Evolutionary conservation across 1,139 yeast genomes (phyloP).

Genomic region (Candida albicans): DNA sequence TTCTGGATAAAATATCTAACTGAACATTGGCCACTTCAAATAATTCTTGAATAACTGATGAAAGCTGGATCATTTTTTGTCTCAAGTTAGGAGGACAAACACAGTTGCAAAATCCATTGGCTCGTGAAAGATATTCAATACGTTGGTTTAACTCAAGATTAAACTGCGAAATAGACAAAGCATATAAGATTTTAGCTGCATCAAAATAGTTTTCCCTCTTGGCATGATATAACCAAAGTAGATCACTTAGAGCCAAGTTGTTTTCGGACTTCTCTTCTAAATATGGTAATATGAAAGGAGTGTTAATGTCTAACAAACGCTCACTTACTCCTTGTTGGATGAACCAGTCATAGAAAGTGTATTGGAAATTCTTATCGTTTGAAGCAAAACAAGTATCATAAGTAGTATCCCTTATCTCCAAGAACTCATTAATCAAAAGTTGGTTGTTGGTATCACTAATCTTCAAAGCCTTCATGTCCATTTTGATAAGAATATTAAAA

Average conservation of each 20-base stretch:
- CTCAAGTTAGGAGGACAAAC: constrained; percentile 76
- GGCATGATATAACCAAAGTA: constrained; percentile 88
- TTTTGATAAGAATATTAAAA: constrained; percentile 69
- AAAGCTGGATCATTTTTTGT: constrained; percentile 71
- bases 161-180: constrained; percentile 74
- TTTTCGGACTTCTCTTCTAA: constrained; percentile 70
- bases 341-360: constrained; percentile 91
- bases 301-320: constrained; percentile 72
- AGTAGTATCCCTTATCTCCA: constrained; percentile 66
- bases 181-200: constrained; percentile 80
- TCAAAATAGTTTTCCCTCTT: constrained; percentile 75
- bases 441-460: constrained; percentile 46
- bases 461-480: constrained; percentile 66
- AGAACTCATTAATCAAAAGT: constrained; percentile 51
- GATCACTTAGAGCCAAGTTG: constrained; percentile 72
- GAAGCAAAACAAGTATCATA: constrained; percentile 74
- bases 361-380: constrained; percentile 82
- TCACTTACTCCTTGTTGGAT: constrained; percentile 76
- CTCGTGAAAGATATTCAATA: constrained; percentile 86
- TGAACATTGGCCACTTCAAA: constrained; percentile 88
- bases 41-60: constrained; percentile 71
- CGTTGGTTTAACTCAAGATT: constrained; percentile 67
- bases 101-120: constrained; percentile 89
- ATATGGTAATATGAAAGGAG: constrained; percentile 78
- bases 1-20: constrained; percentile 68